Evolutionary conservation across 2,329 filamentous ascomycete species (phyloP).

Genomic region (Torrubiellomyces zombiae): DNA sequence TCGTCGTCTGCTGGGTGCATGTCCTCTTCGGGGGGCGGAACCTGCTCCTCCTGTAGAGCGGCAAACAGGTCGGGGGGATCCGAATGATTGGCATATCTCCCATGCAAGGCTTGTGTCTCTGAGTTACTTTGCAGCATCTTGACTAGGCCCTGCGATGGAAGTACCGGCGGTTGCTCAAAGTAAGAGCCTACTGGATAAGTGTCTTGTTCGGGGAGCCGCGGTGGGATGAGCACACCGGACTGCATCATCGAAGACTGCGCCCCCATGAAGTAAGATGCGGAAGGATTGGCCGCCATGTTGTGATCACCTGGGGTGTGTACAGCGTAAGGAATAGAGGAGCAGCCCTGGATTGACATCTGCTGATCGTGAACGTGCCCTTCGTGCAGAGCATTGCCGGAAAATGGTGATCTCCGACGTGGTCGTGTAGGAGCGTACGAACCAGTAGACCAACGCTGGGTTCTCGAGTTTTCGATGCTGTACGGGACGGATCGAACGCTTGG

Average conservation of each 20-base stretch:
- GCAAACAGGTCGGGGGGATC: constrained; percentile 65
- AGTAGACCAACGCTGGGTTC: constrained; percentile 64
- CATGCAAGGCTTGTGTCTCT: constrained; percentile 48
- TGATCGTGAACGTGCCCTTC: constrained; percentile 41
- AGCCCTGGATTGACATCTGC: constrained; percentile 31
- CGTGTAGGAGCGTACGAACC: constrained; percentile 48
- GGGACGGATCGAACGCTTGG: constrained; percentile 52
- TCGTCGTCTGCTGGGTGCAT: constrained; percentile 68
- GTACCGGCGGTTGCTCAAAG: constrained; percentile 41
- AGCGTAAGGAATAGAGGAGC: constrained; percentile 9
- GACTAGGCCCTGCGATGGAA: constrained; percentile 58
- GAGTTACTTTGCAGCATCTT: constrained; percentile 61
- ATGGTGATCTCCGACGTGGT: constrained; percentile 39
- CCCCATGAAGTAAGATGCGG: constrained; percentile 37
- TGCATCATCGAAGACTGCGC: too few relatives aligned
- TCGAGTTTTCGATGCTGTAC: constrained; percentile 49
- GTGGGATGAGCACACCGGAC: constrained; percentile 39
- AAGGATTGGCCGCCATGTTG: constrained; percentile 37
- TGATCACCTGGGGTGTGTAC: too few relatives aligned
- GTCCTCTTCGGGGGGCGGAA: constrained; percentile 59
- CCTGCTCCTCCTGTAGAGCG: constrained; percentile 56
- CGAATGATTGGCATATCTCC: constrained; percentile 56
- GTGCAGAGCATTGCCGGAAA: constrained; percentile 43
- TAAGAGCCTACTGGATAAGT: constrained; percentile 32
- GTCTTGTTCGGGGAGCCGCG: constrained; percentile 28